phyloP scores from a whole-genome alignment of 2,329 filamentous ascomycete genomes.

The Apiospora rasikravindrae region DNA sequence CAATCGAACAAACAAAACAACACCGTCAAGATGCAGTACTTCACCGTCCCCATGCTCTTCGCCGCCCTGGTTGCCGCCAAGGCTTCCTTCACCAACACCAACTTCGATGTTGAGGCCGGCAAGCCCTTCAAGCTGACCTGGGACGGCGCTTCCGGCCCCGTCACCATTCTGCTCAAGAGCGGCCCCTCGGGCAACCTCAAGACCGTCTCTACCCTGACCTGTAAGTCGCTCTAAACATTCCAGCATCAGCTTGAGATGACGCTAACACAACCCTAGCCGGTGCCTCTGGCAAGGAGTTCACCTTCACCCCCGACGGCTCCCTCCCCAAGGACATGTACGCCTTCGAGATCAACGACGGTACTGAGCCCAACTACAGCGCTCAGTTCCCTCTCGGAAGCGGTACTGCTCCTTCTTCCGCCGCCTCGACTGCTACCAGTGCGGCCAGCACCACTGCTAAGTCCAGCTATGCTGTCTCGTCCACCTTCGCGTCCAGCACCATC shows the following conservation, averaged over 20 bases:
- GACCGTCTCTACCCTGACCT: conserved; percentile 40
- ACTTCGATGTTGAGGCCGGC: conserved; percentile 43
- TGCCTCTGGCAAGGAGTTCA: conserved; percentile 42
- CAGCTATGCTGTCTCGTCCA: conserved; percentile 20
- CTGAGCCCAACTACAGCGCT: conserved; percentile 50
- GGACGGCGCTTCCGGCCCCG: conserved; percentile 45
- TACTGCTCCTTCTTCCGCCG: conserved; percentile 21
- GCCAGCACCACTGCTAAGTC: conserved; percentile 25
- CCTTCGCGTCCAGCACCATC: conserved; percentile 24
- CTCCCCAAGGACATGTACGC: conserved; percentile 49
- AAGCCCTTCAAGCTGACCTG: conserved; percentile 51
- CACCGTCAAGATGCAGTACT: conserved; percentile 40
- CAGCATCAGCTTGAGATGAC: neutral
- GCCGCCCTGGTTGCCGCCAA: conserved; percentile 39
- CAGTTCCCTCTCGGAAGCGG: conserved; percentile 38
- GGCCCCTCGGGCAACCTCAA: conserved; percentile 44
- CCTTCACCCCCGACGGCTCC: conserved; percentile 44
- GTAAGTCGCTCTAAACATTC: conserved; percentile 37
- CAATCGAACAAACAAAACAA: neutral
- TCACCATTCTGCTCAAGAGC: conserved; percentile 48
- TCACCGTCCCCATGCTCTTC: conserved; percentile 34
- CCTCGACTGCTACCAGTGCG: conserved; percentile 25
- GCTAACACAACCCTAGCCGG: conserved; percentile 36
- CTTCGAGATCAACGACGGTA: conserved; percentile 49
- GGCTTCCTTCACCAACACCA: conserved; percentile 42